These are phyloP conservation scores for Apiosordaria backusii DNA, from an alignment of 495 filamentous ascomycete species.

Conservation along the genomic window DNA sequence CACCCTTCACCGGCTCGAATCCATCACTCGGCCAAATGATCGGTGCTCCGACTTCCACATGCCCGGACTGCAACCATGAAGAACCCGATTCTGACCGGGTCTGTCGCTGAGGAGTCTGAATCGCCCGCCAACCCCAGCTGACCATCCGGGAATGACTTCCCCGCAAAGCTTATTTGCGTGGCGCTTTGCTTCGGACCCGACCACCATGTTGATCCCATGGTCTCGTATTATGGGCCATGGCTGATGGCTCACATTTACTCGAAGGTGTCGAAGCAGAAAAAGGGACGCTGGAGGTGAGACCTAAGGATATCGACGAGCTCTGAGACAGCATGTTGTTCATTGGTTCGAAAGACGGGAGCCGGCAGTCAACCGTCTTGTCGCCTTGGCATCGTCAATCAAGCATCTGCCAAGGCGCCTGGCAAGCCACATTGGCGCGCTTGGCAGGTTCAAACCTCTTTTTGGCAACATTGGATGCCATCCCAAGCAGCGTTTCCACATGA, in stretches of 20 bases:
- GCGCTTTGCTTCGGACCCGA: not conserved
- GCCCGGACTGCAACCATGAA: not conserved
- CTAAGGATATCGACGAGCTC: not conserved
- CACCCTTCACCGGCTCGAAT: not conserved
- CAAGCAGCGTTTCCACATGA: constrained; percentile 7
- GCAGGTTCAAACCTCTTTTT: constrained; percentile 8
- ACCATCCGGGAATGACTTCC: not conserved
- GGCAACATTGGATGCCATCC: constrained; percentile 2
- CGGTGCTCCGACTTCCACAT: not conserved
- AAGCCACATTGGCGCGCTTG: constrained; percentile 21
- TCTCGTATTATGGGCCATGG: not conserved
- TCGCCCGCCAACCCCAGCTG: not conserved
- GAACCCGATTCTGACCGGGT: too few relatives aligned
- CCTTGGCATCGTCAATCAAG: constrained; percentile 5
- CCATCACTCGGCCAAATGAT: not conserved
- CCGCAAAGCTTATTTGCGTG: not conserved
- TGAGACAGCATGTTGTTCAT: not conserved
- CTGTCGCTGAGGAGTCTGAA: not conserved
- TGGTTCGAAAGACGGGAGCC: not conserved
- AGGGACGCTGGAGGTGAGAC: not conserved
- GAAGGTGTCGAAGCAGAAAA: not conserved
- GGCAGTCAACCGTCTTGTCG: not conserved
- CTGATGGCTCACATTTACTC: not conserved
- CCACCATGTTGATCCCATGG: not conserved
- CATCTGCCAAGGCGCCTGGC: constrained; percentile 25